Percentiles rank a stretch among this genome's conserved stretches.
Conservation (phyloP, 768 basidiomycete species). For the Lentinula raphanica region DNA sequence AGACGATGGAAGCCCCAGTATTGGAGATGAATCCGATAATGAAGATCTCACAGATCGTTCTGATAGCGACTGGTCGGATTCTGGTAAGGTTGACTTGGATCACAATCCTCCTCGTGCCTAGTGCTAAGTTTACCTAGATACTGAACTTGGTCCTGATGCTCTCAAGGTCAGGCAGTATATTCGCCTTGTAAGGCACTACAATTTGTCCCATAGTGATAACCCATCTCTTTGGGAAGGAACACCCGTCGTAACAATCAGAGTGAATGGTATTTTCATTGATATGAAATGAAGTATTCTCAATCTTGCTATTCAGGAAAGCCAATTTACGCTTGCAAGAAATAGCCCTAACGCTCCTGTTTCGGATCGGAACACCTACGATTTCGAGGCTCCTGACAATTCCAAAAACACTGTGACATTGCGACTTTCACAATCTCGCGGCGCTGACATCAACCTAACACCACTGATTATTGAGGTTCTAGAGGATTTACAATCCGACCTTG, state of each 20-base stretch:
- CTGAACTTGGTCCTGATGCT: slow-evolving; percentile 4
- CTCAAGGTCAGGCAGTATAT: slow-evolving; percentile 41
- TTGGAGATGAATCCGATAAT: slow-evolving; percentile 77
- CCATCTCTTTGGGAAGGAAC: slow-evolving; percentile 42
- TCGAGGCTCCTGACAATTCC: neutral
- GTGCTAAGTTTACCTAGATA: slow-evolving; percentile 6
- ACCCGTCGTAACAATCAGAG: slow-evolving; percentile 42
- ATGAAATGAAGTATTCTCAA: neutral
- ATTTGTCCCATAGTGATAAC: slow-evolving; percentile 23
- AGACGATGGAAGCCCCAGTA: slow-evolving; percentile 49
- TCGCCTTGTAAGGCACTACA: slow-evolving; percentile 44
- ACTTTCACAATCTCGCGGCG: slow-evolving; percentile 29
- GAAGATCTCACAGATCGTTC: slow-evolving; percentile 59
- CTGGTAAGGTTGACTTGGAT: slow-evolving; percentile 28
- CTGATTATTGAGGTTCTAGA: slow-evolving; percentile 40
- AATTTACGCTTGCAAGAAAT: neutral
- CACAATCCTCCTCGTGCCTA: neutral
- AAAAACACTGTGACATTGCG: slow-evolving; percentile 32
- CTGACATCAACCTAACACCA: slow-evolving; percentile 50
- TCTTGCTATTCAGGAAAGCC: neutral
- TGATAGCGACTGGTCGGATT: slow-evolving; percentile 44
- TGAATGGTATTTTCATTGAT: slow-evolving; percentile 14
- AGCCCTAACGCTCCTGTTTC: neutral
- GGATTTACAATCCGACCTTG: slow-evolving; percentile 43
- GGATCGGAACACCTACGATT: neutral